Percentiles rank a stretch among this genome's conserved stretches.
Conservation (phyloP, 169 alveolate genomes). For the Cryptosporidium xiaoi region DNA sequence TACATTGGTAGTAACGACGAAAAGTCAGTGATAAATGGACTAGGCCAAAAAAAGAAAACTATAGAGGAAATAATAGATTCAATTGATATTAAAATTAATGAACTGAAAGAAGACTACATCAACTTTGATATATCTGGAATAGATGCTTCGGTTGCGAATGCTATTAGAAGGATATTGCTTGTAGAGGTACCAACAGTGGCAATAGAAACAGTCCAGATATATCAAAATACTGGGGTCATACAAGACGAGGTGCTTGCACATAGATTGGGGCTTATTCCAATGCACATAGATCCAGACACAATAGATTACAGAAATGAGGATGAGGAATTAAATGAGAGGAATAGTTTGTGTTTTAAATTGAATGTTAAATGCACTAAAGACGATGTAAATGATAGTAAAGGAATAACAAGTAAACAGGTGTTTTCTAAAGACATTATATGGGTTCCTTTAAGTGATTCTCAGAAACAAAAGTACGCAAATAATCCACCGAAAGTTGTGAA, state of each 20-base stretch:
- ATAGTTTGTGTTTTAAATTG: slow-evolving; percentile 82
- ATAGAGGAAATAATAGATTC: slow-evolving; percentile 56
- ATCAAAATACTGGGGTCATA: slow-evolving; percentile 90
- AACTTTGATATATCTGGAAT: slow-evolving; percentile 86
- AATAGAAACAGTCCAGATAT: slow-evolving; percentile 91
- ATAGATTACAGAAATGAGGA: slow-evolving; percentile 86
- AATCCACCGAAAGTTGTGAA: slow-evolving; percentile 92
- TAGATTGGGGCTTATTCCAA: slow-evolving; percentile 97
- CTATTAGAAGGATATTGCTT: slow-evolving; percentile 94
- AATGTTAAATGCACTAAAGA: slow-evolving; percentile 75
- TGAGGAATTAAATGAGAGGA: slow-evolving; percentile 82
- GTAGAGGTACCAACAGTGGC: slow-evolving; percentile 98
- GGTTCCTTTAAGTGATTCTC: slow-evolving; percentile 91
- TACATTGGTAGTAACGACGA: slow-evolving; percentile 56
- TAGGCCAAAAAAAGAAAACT: slow-evolving; percentile 17
- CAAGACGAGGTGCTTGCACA: slow-evolving; percentile 99
- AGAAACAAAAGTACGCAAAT: slow-evolving; percentile 84
- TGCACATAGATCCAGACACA: slow-evolving; percentile 92
- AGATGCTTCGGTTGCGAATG: slow-evolving; percentile 94
- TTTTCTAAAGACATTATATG: slow-evolving; percentile 91
- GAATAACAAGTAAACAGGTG: slow-evolving; percentile 82
- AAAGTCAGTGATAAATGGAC: slow-evolving; percentile 9
- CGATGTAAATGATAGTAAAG: slow-evolving; percentile 47
- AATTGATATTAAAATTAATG: slow-evolving; percentile 68
- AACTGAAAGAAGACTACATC: slow-evolving; percentile 43